Evolutionary conservation across 768 basidiomycete species (phyloP).

Genomic region (Arthromyces matolae): DNA sequence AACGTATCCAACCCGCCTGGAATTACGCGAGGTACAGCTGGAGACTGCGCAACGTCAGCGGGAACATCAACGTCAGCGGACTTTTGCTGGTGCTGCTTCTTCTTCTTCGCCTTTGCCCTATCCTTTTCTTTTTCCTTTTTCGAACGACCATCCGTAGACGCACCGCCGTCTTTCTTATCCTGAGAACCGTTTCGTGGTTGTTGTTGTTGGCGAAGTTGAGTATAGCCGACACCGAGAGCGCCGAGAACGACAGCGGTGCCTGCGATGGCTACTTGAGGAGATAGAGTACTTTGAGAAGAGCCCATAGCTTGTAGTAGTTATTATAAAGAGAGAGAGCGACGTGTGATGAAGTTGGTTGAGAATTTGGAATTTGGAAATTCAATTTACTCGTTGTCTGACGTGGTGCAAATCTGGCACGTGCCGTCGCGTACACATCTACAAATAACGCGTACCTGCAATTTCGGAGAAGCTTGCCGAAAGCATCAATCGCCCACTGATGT

Average conservation of each 20-base stretch:
- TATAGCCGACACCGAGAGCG: slow-evolving; percentile 39
- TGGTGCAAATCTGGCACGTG: slow-evolving; percentile 22
- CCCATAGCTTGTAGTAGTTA: slow-evolving; percentile 41
- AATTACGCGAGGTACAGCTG: no score
- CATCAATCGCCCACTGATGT: no score
- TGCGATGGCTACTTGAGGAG: slow-evolving; percentile 36
- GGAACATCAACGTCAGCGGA: no score
- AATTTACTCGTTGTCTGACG: slow-evolving; percentile 13
- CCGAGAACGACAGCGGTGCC: slow-evolving; percentile 37
- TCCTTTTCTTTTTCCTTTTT: no score
- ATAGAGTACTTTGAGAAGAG: slow-evolving; percentile 40
- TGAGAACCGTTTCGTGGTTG: slow-evolving; percentile 5
- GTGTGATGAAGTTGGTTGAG: background rate
- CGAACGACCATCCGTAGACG: no score
- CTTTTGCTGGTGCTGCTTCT: no score
- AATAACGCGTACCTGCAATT: slow-evolving; percentile 23
- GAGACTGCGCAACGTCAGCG: no score
- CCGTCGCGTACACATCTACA: slow-evolving; percentile 20
- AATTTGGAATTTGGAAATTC: background rate
- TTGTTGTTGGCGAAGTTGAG: slow-evolving; percentile 17
- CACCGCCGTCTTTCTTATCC: no score
- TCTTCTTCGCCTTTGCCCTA: no score
- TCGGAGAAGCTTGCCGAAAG: no score
- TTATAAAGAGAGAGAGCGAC: slow-evolving; percentile 5
- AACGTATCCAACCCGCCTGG: no score